Evolutionary conservation across 257 asterid genomes (phyloP), one percentile per base, ranked within the genome.

Genomic region (Lycium barbarum): DNA sequence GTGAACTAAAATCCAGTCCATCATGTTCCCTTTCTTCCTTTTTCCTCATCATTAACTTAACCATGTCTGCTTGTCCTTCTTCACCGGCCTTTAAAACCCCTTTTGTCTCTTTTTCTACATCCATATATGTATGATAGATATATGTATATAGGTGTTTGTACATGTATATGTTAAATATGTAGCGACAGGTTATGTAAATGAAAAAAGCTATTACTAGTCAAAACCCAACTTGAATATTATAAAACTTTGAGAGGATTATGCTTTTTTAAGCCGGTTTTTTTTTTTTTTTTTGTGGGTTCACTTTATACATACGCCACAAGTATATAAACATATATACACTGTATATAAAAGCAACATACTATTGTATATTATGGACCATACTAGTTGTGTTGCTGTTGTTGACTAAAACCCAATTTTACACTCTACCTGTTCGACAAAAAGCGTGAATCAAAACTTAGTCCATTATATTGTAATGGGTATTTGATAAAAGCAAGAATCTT

Each of bases 401-500:
- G 33, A 26, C 33, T 26, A 26, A 26, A 26, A 26, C 33, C 33
- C 33, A 26, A 26, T 26, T 26, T 26, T 26, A 47, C 73, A 63
- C 74, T 80, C 89, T 88, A 87, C n/a, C 86, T 84, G 91, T 88
- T 93, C 92, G 94, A 91, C 92, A 87, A 89, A 90, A 91, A 55
- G 93, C 92, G 86, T 80, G 70, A 84, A 66, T 79, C 85, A 36
- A 85, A 83, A 33, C 35, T 54, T 80, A 49, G 4, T 38, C 81
- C 73, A 81, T 83, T 79, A 62, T 61, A 66, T 80, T 59, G 14
- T 80, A 71, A 35, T 14, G 71, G 81, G 80, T 82, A 49, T 49
- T 54, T 55, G 83, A 55, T 49, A 62, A 47, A 88, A 84, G 67
- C 82, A 72, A 79, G 89, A 92, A 91, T 89, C 89, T 89, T 88